Evolutionary conservation across 176 grass and related monocot species (phyloP).

Genomic region (Hsuehochloa calcarea): DNA sequence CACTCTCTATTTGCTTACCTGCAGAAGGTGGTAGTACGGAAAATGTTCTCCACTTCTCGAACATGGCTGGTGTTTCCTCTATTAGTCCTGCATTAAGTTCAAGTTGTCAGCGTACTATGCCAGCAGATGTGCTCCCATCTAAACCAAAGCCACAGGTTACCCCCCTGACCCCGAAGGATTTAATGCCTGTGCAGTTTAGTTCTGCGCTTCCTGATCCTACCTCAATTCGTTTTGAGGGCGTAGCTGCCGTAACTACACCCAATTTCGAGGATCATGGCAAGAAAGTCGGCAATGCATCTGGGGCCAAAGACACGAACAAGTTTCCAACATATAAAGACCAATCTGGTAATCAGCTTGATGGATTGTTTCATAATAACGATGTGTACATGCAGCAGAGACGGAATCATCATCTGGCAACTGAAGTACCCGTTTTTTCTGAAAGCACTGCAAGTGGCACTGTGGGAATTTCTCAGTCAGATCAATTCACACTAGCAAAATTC

Average conservation of each 20-base stretch:
- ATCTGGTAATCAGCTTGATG: conserved; percentile 35
- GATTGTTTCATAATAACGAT: conserved; percentile 31
- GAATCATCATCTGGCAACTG: conserved; percentile 29
- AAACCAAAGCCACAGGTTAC: conserved; percentile 38
- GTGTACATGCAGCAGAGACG: conserved; percentile 37
- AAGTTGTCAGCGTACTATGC: conserved; percentile 28
- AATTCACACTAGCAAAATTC: conserved; percentile 42
- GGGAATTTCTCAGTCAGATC: conserved; percentile 41
- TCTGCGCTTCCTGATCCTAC: conserved; percentile 50
- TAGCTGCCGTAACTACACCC: conserved; percentile 46
- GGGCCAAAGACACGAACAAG: conserved; percentile 40
- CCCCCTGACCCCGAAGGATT: conserved; percentile 54
- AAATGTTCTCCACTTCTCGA: conserved; percentile 20
- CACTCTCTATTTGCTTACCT: conserved; percentile 14
- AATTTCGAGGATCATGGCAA: conserved; percentile 50
- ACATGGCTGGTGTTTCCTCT: conserved; percentile 22
- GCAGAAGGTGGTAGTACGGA: conserved; percentile 24
- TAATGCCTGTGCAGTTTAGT: conserved; percentile 64
- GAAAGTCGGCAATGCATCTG: conserved; percentile 21
- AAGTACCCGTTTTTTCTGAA: conserved; percentile 36
- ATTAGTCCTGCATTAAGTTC: conserved; percentile 17
- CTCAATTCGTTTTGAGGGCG: conserved; percentile 57
- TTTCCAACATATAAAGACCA: conserved; percentile 44
- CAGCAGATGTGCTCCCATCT: conserved; percentile 18
- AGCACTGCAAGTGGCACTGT: conserved; percentile 13